Conservation (phyloP, 2,329 filamentous ascomycete genomes). For the Colletotrichum brevisporum region DNA sequence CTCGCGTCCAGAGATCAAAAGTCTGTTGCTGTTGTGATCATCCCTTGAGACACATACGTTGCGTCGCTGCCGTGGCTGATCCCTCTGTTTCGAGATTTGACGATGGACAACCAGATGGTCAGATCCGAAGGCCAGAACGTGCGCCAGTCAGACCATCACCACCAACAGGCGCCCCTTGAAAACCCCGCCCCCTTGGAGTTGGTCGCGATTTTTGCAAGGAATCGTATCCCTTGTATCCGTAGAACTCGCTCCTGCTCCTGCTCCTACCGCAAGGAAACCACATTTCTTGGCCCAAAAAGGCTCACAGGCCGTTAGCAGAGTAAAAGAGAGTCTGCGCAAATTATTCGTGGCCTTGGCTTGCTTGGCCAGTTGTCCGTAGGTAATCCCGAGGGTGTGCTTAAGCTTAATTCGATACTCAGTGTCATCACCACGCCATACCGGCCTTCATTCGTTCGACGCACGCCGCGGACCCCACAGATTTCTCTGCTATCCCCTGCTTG, state of each 20-base stretch:
- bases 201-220: too few relatives aligned
- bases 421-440: conserved; percentile 35
- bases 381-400: conserved; percentile 40
- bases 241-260: too few relatives aligned
- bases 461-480: conserved; percentile 14
- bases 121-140: conserved; percentile 10
- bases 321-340: conserved; percentile 3
- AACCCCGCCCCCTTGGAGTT: neutral
- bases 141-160: conserved; percentile 24
- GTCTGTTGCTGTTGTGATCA: neutral
- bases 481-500: conserved; percentile 18
- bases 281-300: neutral
- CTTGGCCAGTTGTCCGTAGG: conserved; percentile 19
- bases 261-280: conserved; percentile 1
- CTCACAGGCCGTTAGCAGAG: conserved; percentile 20
- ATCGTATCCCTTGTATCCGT: too few relatives aligned
- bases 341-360: conserved; percentile 10
- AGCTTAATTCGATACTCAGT: conserved; percentile 41
- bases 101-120: conserved; percentile 2
- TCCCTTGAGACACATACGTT: neutral
- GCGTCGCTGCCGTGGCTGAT: neutral
- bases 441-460: conserved; percentile 34
- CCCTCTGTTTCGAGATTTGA: conserved; percentile 3
- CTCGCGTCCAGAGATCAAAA: neutral
- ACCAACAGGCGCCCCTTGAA: neutral